Evolutionary conservation across 257 asterid species (phyloP), one percentile per base, ranked within the genome.

Genomic region (Plectranthus barbatus): DNA sequence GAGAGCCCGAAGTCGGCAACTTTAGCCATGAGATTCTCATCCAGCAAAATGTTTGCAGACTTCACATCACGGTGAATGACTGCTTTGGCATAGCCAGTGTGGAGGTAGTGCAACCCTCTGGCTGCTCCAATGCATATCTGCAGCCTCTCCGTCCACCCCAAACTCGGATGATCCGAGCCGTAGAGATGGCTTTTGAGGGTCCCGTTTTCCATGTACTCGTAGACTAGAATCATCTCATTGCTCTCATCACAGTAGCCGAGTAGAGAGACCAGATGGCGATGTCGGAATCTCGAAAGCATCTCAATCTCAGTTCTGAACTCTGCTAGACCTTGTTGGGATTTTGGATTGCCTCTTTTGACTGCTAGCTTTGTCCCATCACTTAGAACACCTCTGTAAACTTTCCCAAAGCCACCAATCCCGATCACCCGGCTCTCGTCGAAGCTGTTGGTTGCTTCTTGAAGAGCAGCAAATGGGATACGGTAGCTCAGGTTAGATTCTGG

Each of bases 1-100:
- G 96, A 88, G 7, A 88, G 86, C 23, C 96, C 96, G 60, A 88
- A 86, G 68, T 88, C 96, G 10, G 95, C 92, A 40, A 88, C 96
- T 61, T 88, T 86, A 1, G 95, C 88, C 85, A 86, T 79, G 18
- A 83, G 62, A 61, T 84, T 88, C 81, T 86, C 96, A n/a, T 86
- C 96, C 0, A 88, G 90, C 60, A 88, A 63, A 61, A 88, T 88
- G 76, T 88, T 88, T 7, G 96, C 96, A 0, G 96, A 86, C 66
- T 88, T 88, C 29, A 88, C 96, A 63, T 86, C 96, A 6, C 96
- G 86, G 15, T 88, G 95, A 19, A 88, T 88, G 24, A 88, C 88
- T 0, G 95, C 84, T 56, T 86, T 88, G 37, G 86, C 63, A 5
- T 79, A 75, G 56, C 96, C 92, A 0, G 95, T 85, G 74, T 88